Evolutionary conservation across 2,329 filamentous ascomycete species (phyloP).

Genomic region (Myrmaecium sp.): DNA sequence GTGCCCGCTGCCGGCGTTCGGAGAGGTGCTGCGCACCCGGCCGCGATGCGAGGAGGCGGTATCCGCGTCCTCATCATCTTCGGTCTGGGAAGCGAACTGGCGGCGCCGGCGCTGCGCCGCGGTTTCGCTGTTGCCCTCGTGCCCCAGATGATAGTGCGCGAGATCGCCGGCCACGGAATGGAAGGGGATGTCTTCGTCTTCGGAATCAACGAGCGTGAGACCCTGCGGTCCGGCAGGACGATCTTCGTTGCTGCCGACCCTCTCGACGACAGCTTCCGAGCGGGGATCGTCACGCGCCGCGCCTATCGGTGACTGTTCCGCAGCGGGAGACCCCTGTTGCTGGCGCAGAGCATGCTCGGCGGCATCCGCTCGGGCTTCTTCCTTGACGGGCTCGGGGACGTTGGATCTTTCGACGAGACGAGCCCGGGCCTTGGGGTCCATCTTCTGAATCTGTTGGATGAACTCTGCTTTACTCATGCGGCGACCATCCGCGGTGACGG

Average conservation of each 20-base stretch:
- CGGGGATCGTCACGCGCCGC: too few species aligned
- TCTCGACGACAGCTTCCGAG: slow-evolving; percentile 17
- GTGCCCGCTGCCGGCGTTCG: slow-evolving; percentile 22
- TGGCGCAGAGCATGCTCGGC: slow-evolving; percentile 14
- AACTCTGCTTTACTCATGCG: slow-evolving; percentile 72
- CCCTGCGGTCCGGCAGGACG: slow-evolving; percentile 18
- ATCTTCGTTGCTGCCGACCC: slow-evolving; percentile 12
- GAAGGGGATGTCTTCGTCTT: slow-evolving; percentile 29
- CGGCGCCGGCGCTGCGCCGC: slow-evolving; percentile 28
- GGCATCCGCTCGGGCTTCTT: slow-evolving; percentile 26
- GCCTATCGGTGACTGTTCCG: slow-evolving; percentile 3
- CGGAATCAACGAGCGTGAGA: slow-evolving; percentile 27
- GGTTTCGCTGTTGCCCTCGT: slow-evolving; percentile 12
- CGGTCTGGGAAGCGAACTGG: slow-evolving; percentile 12
- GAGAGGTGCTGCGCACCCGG: slow-evolving; percentile 17
- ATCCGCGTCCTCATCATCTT: too few species aligned
- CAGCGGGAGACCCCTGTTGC: slow-evolving; percentile 12
- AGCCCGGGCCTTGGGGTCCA: slow-evolving; percentile 49
- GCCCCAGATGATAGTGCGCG: slow-evolving; percentile 10
- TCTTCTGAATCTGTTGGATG: slow-evolving; percentile 52
- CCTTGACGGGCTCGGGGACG: slow-evolving; percentile 30
- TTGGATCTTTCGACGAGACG: slow-evolving; percentile 30
- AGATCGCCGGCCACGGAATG: slow-evolving; percentile 25
- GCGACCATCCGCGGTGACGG: slow-evolving; percentile 52
- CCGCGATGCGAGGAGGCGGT: slow-evolving; percentile 7